phyloP scores from a whole-genome alignment of 768 basidiomycete species.

The Russula olivacea region DNA sequence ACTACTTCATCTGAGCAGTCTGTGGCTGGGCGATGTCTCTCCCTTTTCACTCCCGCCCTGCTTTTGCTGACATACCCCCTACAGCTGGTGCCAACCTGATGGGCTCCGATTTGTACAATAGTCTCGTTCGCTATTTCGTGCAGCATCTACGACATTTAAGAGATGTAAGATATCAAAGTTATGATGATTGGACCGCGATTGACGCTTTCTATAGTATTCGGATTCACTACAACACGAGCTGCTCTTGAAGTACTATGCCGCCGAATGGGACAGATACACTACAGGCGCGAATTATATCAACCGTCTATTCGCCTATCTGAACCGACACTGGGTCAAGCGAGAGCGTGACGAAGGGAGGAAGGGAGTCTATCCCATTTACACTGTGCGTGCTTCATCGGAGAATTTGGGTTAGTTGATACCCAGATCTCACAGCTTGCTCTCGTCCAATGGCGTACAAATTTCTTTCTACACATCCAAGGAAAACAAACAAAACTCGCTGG shows the following conservation, averaged over 20 bases:
- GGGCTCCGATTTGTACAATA: slow-evolving; percentile 96
- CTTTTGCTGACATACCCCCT: slow-evolving; percentile 2
- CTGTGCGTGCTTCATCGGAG: slow-evolving; percentile 47
- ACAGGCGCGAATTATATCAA: slow-evolving; percentile 97
- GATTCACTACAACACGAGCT: slow-evolving; percentile 81
- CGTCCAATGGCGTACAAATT: slow-evolving; percentile 91
- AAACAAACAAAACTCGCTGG: slow-evolving; percentile 77
- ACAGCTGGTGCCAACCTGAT: slow-evolving; percentile 88
- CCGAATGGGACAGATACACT: slow-evolving; percentile 95
- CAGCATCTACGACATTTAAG: slow-evolving; percentile 64
- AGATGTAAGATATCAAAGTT: slow-evolving; percentile 46
- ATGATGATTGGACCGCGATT: slow-evolving; percentile 19
- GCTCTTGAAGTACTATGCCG: slow-evolving; percentile 83
- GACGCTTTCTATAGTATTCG: slow-evolving; percentile 48
- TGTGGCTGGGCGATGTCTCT: slow-evolving; percentile 48
- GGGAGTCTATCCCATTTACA: slow-evolving; percentile 93
- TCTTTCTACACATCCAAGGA: slow-evolving; percentile 84
- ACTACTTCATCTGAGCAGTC: slow-evolving; percentile 38
- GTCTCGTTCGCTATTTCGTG: slow-evolving; percentile 87
- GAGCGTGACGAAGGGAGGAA: slow-evolving; percentile 96
- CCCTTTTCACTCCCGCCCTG: not conserved
- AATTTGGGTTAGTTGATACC: not conserved
- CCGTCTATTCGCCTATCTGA: slow-evolving; percentile 94
- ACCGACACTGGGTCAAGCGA: slow-evolving; percentile 98
- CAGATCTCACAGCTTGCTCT: slow-evolving; percentile 64